Conservation (phyloP, 306 rosid species). For the Gastrolobium villosum region DNA sequence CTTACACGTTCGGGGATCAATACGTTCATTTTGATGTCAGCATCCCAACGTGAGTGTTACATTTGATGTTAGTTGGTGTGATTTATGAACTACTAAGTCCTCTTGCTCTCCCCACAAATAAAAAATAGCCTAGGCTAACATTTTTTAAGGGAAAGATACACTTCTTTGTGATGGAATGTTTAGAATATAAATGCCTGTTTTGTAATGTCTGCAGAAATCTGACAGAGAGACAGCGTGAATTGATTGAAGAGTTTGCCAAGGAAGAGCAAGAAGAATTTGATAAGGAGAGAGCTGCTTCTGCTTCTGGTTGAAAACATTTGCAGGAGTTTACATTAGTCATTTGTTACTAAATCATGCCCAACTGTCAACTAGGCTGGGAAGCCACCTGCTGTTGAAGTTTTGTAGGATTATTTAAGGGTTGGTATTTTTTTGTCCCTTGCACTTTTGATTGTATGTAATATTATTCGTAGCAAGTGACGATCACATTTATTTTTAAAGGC, state of each 20-base stretch:
- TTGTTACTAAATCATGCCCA: slow-evolving; percentile 9
- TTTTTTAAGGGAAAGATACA: background rate
- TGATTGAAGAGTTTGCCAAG: slow-evolving; percentile 83
- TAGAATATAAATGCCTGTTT: slow-evolving; percentile 1
- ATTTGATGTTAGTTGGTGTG: slow-evolving; percentile 5
- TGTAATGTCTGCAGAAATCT: slow-evolving; percentile 61
- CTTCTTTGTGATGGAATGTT: background rate
- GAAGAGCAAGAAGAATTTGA: slow-evolving; percentile 71
- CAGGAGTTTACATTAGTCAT: background rate
- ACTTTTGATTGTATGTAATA: slow-evolving; percentile 47
- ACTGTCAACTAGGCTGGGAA: slow-evolving; percentile 19
- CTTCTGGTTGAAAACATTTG: slow-evolving; percentile 58
- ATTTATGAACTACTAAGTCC: slow-evolving; percentile 9
- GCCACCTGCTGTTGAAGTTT: slow-evolving; percentile 55
- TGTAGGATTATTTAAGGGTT: slow-evolving; percentile 61
- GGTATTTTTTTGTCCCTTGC: slow-evolving; percentile 29
- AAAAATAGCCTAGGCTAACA: background rate
- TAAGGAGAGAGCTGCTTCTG: slow-evolving; percentile 60
- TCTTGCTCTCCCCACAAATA: background rate
- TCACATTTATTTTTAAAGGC: slow-evolving; percentile 28
- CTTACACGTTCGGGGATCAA: slow-evolving; percentile 83
- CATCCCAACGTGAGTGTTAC: slow-evolving; percentile 74
- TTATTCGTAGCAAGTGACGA: slow-evolving; percentile 27
- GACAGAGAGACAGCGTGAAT: slow-evolving; percentile 81
- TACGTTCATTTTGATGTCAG: slow-evolving; percentile 86